A percentile compares a stretch with the other conserved stretches of the same genome.
These are phyloP conservation scores for Lecanicillium sp. DNA, from an alignment of 2,329 filamentous ascomycete genomes.

Conservation along the genomic window DNA sequence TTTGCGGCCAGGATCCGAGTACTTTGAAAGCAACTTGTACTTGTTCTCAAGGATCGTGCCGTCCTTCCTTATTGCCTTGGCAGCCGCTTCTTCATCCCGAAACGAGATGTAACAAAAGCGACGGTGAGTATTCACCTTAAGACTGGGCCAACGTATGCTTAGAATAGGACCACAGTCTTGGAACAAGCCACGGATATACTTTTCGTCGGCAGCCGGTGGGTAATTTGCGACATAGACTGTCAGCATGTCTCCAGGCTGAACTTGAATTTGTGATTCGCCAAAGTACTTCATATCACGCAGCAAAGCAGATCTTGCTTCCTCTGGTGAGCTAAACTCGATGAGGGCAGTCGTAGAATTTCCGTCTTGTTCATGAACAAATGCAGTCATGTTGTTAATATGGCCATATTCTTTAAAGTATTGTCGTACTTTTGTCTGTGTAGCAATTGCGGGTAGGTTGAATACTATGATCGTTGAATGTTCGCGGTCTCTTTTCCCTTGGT, in stretches of 20 bases:
- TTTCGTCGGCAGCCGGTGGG: slow-evolving; percentile 65
- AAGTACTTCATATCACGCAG: slow-evolving; percentile 76
- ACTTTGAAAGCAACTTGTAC: slow-evolving; percentile 65
- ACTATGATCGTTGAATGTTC: slow-evolving; percentile 85
- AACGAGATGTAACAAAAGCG: slow-evolving; percentile 98
- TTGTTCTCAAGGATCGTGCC: slow-evolving; percentile 60
- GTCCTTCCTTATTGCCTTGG: slow-evolving; percentile 64
- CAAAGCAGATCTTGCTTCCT: slow-evolving; percentile 75
- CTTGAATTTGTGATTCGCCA: slow-evolving; percentile 62
- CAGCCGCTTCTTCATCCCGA: slow-evolving; percentile 56
- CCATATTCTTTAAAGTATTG: slow-evolving; percentile 93
- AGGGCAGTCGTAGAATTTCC: slow-evolving; percentile 59
- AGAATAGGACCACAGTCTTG: slow-evolving; percentile 72
- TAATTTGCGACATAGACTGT: slow-evolving; percentile 92
- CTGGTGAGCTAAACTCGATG: slow-evolving; percentile 74
- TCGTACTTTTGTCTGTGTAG: slow-evolving; percentile 63
- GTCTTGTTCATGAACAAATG: slow-evolving; percentile 51
- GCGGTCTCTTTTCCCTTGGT: slow-evolving; percentile 65
- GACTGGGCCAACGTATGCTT: slow-evolving; percentile 79
- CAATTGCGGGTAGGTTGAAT: slow-evolving; percentile 62
- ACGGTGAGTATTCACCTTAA: slow-evolving; percentile 80
- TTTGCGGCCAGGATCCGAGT: slow-evolving; percentile 73
- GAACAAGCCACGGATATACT: slow-evolving; percentile 61
- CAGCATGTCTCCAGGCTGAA: slow-evolving; percentile 65
- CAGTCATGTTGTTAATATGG: slow-evolving; percentile 67